Base-by-base conservation (phyloP, 352 stramenopile species). In the Phytopythium delawarense region DNA sequence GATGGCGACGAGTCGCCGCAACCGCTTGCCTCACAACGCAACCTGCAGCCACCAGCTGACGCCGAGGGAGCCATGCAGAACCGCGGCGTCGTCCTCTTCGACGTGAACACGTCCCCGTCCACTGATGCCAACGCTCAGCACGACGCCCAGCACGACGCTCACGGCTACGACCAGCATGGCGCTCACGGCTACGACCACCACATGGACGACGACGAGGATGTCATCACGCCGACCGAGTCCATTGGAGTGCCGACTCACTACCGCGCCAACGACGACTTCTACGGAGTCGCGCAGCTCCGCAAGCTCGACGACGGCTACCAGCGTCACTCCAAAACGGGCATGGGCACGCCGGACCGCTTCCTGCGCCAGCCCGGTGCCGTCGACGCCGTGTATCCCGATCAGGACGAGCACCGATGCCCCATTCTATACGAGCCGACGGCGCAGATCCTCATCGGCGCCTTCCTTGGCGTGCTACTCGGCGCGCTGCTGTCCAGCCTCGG, bases 401-500 rank as follows among this genome's bases (percentile, higher is more conserved):
- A 71, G 51, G 28, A 15, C 32, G 62, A 59, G 4, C 54, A 57
- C 7, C 65, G 69, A 0, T 73, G 60, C 13, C 50, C 65, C 15
- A 65, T 67, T 46, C 44, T 76, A 32, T 57, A 60, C 3, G 46
- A 61, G 21, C 66, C 67, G 13, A 75, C 66, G 46, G 45, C 59
- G 11, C 67, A 73, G 57, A 78, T 78, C 55, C 50, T 73, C n/a
- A 66, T 76, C n/a, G 61, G 45, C 15, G 67, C 72, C 15, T 53
- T 73, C 9, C 12, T 70, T 7, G 71, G 71, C 45, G 58, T 72
- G 23, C 59, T 49, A 2, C 23, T 76, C 8, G 71, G 71, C 23
- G 59, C 63, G 11, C 21, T 71, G 30, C 61, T 79, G 5, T 69
- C 68, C 7, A 56, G 67, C 4, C 8, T 67, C 4, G 28, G 62